Percentiles rank a stretch among this genome's conserved stretches.
Evolutionary conservation across 2,329 filamentous ascomycete genomes (phyloP).

Genomic region (Arachnopeziza araneosa): DNA sequence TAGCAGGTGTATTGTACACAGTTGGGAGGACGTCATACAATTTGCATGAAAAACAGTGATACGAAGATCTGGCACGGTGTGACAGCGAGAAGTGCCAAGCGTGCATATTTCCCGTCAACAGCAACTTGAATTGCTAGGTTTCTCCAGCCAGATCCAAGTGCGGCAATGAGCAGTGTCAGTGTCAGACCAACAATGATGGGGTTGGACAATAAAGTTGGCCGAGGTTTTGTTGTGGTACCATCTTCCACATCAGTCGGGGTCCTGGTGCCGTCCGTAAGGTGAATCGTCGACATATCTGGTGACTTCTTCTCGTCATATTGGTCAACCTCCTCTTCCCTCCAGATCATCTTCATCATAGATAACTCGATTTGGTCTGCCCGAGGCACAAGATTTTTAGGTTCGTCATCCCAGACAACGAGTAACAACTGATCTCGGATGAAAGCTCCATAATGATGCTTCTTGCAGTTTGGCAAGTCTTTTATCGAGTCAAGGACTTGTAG

Average conservation of each 20-base stretch:
- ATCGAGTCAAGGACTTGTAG: conserved; percentile 58
- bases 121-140: conserved; percentile 48
- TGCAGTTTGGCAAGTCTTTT: conserved; percentile 49
- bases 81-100: conserved; percentile 47
- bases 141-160: conserved; percentile 52
- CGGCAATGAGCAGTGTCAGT: conserved; percentile 44
- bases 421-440: conserved; percentile 54
- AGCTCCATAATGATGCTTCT: conserved; percentile 62
- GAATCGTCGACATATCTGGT: conserved; percentile 15
- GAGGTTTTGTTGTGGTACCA: conserved; percentile 31
- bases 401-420: conserved; percentile 60
- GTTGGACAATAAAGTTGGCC: conserved; percentile 50
- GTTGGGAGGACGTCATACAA: conserved; percentile 17
- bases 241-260: conserved; percentile 31
- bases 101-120: conserved; percentile 47
- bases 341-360: conserved; percentile 53
- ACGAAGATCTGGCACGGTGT: conserved; percentile 54
- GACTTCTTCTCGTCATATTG: conserved; percentile 24
- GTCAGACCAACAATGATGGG: conserved; percentile 48
- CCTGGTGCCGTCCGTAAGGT: conserved; percentile 21
- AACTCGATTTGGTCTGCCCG: conserved; percentile 47
- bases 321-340: conserved; percentile 40
- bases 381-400: conserved; percentile 48
- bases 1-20: not conserved
- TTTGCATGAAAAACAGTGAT: conserved; percentile 43